Percentiles rank a stretch among this genome's conserved stretches.
phyloP scores from a whole-genome alignment of 1,139 yeast genomes.

The Debaryomyces fabryi region DNA sequence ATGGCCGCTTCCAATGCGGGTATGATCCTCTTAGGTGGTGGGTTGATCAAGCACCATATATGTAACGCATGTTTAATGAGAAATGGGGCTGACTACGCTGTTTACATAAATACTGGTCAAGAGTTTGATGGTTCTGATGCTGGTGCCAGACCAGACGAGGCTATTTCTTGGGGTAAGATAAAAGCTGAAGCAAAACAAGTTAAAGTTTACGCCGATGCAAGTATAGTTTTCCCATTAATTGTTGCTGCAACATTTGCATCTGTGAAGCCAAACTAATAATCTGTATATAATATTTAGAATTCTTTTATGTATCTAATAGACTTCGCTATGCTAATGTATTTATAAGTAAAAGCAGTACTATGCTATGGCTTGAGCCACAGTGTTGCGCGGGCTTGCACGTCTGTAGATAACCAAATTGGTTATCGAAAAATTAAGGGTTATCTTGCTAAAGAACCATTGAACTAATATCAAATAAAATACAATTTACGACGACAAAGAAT shows the following conservation, averaged over 20 bases:
- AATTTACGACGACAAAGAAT: neutral
- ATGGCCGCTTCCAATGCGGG: constrained; percentile 97
- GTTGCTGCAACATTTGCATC: constrained; percentile 97
- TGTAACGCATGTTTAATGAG: constrained; percentile 98
- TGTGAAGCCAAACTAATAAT: constrained; percentile 26
- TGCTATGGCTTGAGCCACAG: neutral
- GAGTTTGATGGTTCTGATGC: constrained; percentile 99
- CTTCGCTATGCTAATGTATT: neutral
- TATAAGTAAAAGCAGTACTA: too few species aligned
- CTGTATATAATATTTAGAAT: constrained; percentile 7
- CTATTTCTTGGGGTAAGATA: constrained; percentile 98
- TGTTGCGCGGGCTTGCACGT: neutral
- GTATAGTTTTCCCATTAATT: constrained; percentile 90
- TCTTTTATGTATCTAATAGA: neutral
- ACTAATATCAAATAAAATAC: neutral
- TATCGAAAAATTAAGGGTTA: constrained; percentile 3
- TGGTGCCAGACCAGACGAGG: constrained; percentile 99
- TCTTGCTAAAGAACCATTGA: neutral
- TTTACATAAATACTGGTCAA: constrained; percentile 95
- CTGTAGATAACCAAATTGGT: constrained; percentile 3
- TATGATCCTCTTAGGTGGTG: constrained; percentile 96
- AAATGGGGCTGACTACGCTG: constrained; percentile 98
- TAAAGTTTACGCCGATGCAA: constrained; percentile 95
- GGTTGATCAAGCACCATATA: constrained; percentile 93
- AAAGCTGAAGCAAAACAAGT: constrained; percentile 90